phyloP scores from a whole-genome alignment of 2,329 filamentous ascomycete species.

The Diaporthe ilicicola region DNA sequence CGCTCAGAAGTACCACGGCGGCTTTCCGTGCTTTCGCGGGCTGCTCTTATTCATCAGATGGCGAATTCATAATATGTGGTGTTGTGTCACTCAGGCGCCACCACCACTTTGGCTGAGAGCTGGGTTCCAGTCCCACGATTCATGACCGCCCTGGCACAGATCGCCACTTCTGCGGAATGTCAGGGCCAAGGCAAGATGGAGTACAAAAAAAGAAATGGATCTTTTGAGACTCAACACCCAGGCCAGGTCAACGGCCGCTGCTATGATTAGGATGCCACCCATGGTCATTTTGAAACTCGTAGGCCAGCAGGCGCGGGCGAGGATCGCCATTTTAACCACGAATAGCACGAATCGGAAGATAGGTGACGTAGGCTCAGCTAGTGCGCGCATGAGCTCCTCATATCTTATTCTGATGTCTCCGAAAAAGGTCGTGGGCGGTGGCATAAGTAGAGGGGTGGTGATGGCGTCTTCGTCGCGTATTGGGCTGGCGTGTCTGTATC shows the following conservation, averaged over 20 bases:
- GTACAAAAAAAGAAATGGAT: slow-evolving; percentile 16
- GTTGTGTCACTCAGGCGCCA: background rate
- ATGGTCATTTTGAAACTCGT: slow-evolving; percentile 72
- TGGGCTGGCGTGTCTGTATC: slow-evolving; percentile 32
- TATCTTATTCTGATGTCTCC: slow-evolving; percentile 41
- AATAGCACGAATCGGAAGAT: slow-evolving; percentile 69
- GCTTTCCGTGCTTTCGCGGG: background rate
- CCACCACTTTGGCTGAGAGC: background rate
- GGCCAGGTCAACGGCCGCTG: slow-evolving; percentile 73
- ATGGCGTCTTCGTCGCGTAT: slow-evolving; percentile 25
- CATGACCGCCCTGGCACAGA: slow-evolving; percentile 22
- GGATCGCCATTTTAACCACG: slow-evolving; percentile 70
- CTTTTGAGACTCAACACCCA: slow-evolving; percentile 28
- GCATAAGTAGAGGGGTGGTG: slow-evolving; percentile 57
- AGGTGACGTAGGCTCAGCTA: slow-evolving; percentile 24
- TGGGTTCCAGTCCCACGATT: slow-evolving; percentile 29
- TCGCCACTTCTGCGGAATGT: slow-evolving; percentile 13
- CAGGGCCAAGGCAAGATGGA: slow-evolving; percentile 22
- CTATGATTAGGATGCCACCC: slow-evolving; percentile 70
- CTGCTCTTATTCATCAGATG: background rate
- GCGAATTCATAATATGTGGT: background rate
- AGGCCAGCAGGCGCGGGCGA: slow-evolving; percentile 76
- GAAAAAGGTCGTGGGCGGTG: slow-evolving; percentile 53
- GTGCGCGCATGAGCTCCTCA: background rate
- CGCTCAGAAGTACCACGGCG: background rate